A percentile compares a stretch with the other conserved stretches of the same genome.
Conservation (phyloP, 352 stramenopile genomes). For the Globisporangium cederbergense region DNA sequence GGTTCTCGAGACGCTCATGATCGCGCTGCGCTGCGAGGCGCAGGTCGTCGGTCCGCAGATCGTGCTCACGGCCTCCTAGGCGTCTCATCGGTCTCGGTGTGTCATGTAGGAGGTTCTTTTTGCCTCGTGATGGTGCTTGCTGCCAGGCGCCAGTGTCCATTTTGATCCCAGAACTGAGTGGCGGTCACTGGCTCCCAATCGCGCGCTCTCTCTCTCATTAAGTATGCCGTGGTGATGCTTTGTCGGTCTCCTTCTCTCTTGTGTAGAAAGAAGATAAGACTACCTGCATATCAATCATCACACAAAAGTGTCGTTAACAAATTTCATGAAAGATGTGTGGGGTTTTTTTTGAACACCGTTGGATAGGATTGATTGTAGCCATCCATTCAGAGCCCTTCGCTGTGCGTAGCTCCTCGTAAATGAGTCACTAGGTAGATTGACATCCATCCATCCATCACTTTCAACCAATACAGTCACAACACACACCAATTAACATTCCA, state of each 20-base stretch:
- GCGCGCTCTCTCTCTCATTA: neutral
- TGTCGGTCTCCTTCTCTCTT: neutral
- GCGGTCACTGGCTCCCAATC: too few relatives aligned
- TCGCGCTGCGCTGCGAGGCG: conserved; percentile 55
- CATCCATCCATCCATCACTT: too few relatives aligned
- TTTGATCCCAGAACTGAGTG: neutral
- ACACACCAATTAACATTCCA: neutral
- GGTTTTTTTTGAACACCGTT: neutral
- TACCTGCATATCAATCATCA: neutral
- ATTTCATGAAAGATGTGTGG: neutral
- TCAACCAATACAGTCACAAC: too few relatives aligned
- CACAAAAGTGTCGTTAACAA: neutral
- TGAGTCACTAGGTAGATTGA: too few relatives aligned
- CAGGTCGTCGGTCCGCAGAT: conserved; percentile 38
- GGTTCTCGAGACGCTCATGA: conserved; percentile 73
- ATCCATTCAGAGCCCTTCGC: neutral
- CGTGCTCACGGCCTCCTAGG: conserved; percentile 16
- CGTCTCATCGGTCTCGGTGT: neutral
- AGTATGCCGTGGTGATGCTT: neutral
- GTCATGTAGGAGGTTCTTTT: neutral
- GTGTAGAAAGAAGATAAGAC: neutral
- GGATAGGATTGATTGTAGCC: neutral
- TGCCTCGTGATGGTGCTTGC: too few relatives aligned
- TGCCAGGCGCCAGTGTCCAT: neutral
- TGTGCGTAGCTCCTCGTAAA: neutral